Evolutionary conservation across 148 eudicot species (phyloP), one percentile per base, ranked within the genome.

Genomic region (Rhododendron ovatum): DNA sequence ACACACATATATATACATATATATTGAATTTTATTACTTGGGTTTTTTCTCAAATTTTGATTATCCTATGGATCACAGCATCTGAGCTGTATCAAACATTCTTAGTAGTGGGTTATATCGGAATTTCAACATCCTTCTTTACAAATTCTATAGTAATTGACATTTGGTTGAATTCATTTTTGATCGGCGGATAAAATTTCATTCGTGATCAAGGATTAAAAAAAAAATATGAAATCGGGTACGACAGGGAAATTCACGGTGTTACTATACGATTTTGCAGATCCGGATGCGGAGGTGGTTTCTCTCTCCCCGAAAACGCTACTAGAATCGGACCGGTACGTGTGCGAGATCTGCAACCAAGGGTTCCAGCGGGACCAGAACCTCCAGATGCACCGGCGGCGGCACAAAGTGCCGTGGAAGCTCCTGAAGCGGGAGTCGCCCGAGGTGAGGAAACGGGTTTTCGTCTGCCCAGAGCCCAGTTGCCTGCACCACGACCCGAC

Each of bases 331-430:
- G 98, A 96, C 85, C 84, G 95, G 74, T 96, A 95, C 87, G 93
- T 96, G 7, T 96, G 99, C 59, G 99, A 96, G 97, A 96, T 96
- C 90, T 96, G 99, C 87, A 95, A 94, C 71, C 98, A 96, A 88
- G 99, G 99, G 78, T 96, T 96, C 81, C 99, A 96, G 35, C 86
- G 99, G 22, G 99, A 96, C 85, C 99, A 96, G 82, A 96, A 96
- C 85, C 88, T 96, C 2, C 99, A 96, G 92, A 95, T 96, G 98
- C 99, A 96, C 85, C 87, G 99, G 71, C 75, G 99, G 30, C 83
- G 99, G 48, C 99, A 96, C 86, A 96, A 96, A 82, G 98, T 96
- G 13, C 98, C 99, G 9, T 96, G 99, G 99, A 96, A 96, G 90
- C 86, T 96, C 9, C 86, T 95, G 7, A 95, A 94, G 86, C 86